Conservation (phyloP, 2,329 filamentous ascomycete genomes). For the Colletotrichum magnum region DNA sequence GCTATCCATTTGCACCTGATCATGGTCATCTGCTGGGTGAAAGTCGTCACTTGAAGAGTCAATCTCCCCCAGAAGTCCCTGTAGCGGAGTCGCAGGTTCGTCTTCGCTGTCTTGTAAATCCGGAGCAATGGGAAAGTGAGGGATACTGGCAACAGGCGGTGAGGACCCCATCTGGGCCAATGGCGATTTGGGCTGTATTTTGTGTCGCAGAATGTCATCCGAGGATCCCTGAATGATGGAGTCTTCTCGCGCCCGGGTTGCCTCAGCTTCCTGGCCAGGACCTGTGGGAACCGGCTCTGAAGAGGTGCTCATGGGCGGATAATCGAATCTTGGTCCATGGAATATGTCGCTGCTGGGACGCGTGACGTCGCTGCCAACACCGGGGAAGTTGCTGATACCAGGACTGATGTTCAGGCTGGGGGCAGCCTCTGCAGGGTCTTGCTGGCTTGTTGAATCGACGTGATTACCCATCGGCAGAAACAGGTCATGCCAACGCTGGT, state of each 20-base stretch:
- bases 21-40: no score
- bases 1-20: no score
- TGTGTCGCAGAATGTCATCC: not conserved
- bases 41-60: no score
- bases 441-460: not conserved
- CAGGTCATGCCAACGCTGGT: conserved; percentile 25
- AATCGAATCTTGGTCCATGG: conserved; percentile 7
- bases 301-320: conserved; percentile 3
- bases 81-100: no score
- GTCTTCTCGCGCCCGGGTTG: not conserved
- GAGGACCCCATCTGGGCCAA: not conserved
- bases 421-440: not conserved
- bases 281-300: not conserved
- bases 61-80: no score
- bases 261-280: not conserved
- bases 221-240: not conserved
- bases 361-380: not conserved
- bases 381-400: conserved; percentile 11
- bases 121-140: not conserved
- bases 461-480: not conserved
- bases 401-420: conserved; percentile 14
- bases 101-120: no score
- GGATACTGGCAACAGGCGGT: not conserved
- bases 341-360: not conserved
- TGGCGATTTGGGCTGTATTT: not conserved